Conservation (phyloP, 345 rosid species). For the Populus alba region DNA sequence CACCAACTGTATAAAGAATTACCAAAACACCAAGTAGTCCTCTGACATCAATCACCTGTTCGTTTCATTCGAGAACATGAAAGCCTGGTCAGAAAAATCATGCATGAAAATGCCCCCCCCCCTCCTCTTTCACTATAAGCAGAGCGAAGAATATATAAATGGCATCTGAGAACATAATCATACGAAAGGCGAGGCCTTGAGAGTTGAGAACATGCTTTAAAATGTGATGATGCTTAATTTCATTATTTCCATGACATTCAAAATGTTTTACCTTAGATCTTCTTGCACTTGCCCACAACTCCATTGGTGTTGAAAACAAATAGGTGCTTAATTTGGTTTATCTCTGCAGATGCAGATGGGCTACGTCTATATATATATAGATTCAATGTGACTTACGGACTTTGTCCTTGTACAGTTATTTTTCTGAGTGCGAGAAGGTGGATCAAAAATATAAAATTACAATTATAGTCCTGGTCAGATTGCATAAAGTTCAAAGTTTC, state of each 20-base stretch:
- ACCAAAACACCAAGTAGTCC: conserved; percentile 21
- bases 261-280: conserved; percentile 10
- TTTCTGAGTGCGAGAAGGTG: background rate
- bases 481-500: background rate
- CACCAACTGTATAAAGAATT: conserved; percentile 26
- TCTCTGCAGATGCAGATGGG: background rate
- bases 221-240: background rate
- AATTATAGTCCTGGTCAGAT: background rate
- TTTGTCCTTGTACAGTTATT: background rate
- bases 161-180: background rate
- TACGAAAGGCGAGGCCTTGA: background rate
- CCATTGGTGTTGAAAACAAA: conserved; percentile 12
- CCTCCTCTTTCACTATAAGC: background rate
- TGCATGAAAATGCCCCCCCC: background rate
- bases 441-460: background rate
- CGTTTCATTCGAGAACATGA: background rate
- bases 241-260: background rate
- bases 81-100: background rate
- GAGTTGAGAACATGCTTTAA: background rate
- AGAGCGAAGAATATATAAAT: background rate
- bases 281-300: conserved; percentile 11
- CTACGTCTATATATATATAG: background rate
- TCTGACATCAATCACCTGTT: conserved; percentile 25
- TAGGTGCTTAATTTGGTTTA: background rate
- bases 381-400: background rate